Percentiles rank a stretch among this genome's conserved stretches.
Conservation (phyloP, 2,329 filamentous ascomycete species). For the Colletotrichum sp. region DNA sequence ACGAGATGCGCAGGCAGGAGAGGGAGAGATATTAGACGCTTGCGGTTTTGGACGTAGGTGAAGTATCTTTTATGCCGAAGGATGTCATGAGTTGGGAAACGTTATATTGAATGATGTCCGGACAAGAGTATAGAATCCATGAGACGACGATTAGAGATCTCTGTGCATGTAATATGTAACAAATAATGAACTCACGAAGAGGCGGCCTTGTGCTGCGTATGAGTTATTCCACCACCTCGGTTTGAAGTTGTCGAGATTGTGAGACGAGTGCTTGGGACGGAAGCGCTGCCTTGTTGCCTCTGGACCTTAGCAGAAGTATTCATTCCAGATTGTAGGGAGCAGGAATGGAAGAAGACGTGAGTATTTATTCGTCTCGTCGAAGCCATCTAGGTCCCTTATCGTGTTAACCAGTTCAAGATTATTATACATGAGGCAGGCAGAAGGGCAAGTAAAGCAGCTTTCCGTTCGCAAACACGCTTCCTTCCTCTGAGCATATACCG, state of each 20-base stretch:
- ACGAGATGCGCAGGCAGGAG: slow-evolving; percentile 55
- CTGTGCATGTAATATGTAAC: slow-evolving; percentile 3
- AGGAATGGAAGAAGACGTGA: too few species aligned
- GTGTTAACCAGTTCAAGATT: too few species aligned
- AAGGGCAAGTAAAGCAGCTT: too few species aligned
- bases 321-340: too few species aligned
- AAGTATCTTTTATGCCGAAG: neutral
- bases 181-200: slow-evolving; percentile 8
- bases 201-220: neutral
- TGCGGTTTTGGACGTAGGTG: too few species aligned
- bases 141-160: neutral
- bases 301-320: too few species aligned
- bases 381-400: too few species aligned
- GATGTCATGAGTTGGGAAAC: neutral
- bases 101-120: neutral
- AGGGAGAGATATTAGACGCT: slow-evolving; percentile 36
- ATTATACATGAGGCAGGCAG: too few species aligned
- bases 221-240: neutral
- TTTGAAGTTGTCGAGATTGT: fast-evolving
- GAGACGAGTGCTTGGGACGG: neutral
- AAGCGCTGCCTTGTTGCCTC: too few species aligned
- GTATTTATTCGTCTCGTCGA: too few species aligned
- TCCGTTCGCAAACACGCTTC: too few species aligned
- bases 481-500: too few species aligned
- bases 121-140: neutral